Conservation (phyloP, 179 eudicot species). For the Amaranthus tricolor region DNA sequence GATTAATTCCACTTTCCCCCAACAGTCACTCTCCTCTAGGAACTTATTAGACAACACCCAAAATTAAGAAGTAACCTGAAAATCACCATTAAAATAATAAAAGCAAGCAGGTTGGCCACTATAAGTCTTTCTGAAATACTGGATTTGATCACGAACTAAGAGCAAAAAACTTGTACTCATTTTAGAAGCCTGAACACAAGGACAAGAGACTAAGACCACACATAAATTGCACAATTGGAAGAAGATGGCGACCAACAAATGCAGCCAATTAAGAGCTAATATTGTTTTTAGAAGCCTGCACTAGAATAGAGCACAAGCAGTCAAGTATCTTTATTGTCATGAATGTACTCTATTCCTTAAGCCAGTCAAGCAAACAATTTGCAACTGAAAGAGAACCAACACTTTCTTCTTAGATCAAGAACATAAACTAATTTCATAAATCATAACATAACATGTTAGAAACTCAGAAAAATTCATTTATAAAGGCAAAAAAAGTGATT, state of each 20-base stretch:
- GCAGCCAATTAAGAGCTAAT: too few relatives aligned
- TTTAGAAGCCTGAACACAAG: too few relatives aligned
- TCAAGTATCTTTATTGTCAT: too few relatives aligned
- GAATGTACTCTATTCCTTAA: too few relatives aligned
- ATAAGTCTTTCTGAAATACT: neutral
- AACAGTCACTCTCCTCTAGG: neutral
- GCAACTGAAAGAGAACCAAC: too few relatives aligned
- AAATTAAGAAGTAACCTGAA: neutral
- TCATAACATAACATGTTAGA: too few relatives aligned
- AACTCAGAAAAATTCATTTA: too few relatives aligned
- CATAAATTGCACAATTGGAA: neutral
- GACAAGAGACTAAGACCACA: neutral
- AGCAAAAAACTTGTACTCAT: too few relatives aligned
- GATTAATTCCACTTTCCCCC: neutral
- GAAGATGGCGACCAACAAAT: neutral
- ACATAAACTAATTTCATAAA: too few relatives aligned
- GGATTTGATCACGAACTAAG: neutral
- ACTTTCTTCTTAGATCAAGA: too few relatives aligned
- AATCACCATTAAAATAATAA: slow-evolving; percentile 8
- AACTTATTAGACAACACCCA: slow-evolving; percentile 3
- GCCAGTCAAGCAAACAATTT: too few relatives aligned
- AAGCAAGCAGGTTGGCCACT: slow-evolving; percentile 3
- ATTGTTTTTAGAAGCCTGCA: neutral
- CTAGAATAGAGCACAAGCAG: neutral
- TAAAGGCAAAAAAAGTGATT: too few relatives aligned